These are phyloP conservation scores for Pichia manshurica DNA, from an alignment of 805 yeast species.

Conservation along the genomic window DNA sequence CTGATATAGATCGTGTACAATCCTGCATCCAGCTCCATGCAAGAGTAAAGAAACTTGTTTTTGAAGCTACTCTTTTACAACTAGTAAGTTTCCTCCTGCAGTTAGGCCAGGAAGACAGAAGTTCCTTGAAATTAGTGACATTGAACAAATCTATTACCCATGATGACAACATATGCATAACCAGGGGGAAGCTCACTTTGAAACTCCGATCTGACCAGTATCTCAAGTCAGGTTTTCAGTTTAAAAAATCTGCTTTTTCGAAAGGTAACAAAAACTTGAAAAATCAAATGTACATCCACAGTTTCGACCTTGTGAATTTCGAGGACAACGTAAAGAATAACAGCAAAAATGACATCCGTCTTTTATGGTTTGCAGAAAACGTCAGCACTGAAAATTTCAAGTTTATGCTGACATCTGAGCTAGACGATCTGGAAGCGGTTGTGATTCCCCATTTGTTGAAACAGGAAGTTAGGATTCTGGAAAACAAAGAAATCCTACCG, in stretches of 20 bases:
- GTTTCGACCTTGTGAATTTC: slow-evolving; percentile 18
- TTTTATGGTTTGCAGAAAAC: slow-evolving; percentile 31
- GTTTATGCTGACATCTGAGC: slow-evolving; percentile 4
- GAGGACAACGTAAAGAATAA: slow-evolving; percentile 7
- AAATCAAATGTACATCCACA: slow-evolving; percentile 21
- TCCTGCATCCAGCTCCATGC: not conserved
- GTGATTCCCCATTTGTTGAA: not conserved
- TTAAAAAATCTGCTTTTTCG: slow-evolving; percentile 24
- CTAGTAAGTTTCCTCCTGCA: slow-evolving; percentile 1
- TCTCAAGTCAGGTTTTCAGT: slow-evolving; percentile 30
- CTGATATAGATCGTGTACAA: not conserved
- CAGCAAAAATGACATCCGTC: slow-evolving; percentile 22
- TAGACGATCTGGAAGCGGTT: too few species aligned
- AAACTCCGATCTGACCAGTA: slow-evolving; percentile 30
- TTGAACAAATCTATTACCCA: slow-evolving; percentile 23
- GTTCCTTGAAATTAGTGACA: slow-evolving; percentile 15
- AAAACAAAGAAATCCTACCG: not conserved
- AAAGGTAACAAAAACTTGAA: slow-evolving; percentile 20
- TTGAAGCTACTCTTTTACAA: not conserved
- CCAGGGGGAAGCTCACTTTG: slow-evolving; percentile 24
- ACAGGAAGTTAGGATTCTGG: not conserved
- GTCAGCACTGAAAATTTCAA: not conserved
- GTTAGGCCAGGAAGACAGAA: not conserved
- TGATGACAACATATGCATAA: slow-evolving; percentile 29
- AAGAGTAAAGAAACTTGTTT: not conserved